Evolutionary conservation across 1,284 basidiomycete species (phyloP).

Genomic region (Cutaneotrichosporon sp.): DNA sequence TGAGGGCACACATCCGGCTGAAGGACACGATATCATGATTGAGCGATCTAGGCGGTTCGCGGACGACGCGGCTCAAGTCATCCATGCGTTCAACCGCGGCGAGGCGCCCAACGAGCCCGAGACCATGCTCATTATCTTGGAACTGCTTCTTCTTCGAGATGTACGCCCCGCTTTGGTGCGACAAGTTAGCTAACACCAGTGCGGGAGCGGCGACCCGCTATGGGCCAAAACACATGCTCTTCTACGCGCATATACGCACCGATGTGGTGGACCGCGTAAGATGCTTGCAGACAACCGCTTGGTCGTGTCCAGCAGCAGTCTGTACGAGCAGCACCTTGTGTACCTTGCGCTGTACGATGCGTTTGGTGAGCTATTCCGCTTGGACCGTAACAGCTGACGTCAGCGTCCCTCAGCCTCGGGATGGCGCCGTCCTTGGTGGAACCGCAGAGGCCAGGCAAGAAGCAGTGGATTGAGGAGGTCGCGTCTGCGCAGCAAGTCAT

Average conservation of each 20-base stretch:
- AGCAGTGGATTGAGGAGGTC: conserved; percentile 20
- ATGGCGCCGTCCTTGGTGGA: conserved; percentile 15
- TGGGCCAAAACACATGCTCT: conserved; percentile 19
- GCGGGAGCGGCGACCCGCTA: conserved; percentile 16
- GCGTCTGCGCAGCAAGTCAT: conserved; percentile 22
- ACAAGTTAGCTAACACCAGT: conserved; percentile 9
- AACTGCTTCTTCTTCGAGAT: conserved; percentile 20
- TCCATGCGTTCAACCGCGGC: conserved; percentile 9
- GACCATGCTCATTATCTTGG: conserved; percentile 19
- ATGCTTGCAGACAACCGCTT: conserved; percentile 16
- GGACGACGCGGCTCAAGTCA: conserved; percentile 13
- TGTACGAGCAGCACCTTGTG: conserved; percentile 22
- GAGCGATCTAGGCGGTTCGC: conserved; percentile 9
- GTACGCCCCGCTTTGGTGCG: neutral
- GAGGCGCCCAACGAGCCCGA: conserved; percentile 16
- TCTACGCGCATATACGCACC: conserved; percentile 10
- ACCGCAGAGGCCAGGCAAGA: neutral
- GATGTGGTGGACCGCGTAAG: conserved; percentile 14
- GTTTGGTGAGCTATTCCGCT: conserved; percentile 10
- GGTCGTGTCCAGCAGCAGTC: conserved; percentile 6
- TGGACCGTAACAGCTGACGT: neutral
- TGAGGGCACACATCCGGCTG: neutral
- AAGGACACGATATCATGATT: conserved; percentile 16
- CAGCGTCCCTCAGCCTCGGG: conserved; percentile 15
- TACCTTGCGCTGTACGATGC: conserved; percentile 22